Base-by-base conservation (phyloP, 345 rosid species). In the Ailanthus altissimus region DNA sequence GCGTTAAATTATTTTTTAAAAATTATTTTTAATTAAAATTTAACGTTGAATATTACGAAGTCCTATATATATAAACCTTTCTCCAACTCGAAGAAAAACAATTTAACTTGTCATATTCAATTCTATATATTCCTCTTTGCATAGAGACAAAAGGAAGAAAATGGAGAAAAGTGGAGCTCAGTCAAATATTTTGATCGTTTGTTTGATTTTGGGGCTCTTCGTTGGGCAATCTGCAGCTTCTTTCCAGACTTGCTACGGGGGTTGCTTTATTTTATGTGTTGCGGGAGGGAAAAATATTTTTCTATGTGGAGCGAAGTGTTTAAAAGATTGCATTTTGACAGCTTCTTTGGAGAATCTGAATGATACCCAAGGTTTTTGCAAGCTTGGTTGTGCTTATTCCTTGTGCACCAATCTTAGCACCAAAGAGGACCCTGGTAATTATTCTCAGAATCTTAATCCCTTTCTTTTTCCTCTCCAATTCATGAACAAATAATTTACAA, bases 341-440 rank as follows among this genome's bases (percentile, higher is more conserved):
- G 21, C 72, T 11, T 53, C 83, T 8, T n/a, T 38, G n/a, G n/a
- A 8, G 42, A 49, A 42, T 57, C 14, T 20, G n/a, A 36, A 72
- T 46, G 49, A 72, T 45, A 66, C 70, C 25, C 47, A 45, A 0
- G 64, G 62, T 61, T 83, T 75, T 81, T 83, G 88, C 76, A 83
- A 67, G 67, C 75, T 83, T 59, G 83, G 84, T 0, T 83, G 88
- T 47, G 84, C n/a, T n/a, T n/a, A n/a, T n/a, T n/a, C n/a, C n/a
- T n/a, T n/a, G n/a, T n/a, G n/a, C n/a, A n/a, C n/a, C 73, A 62
- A 70, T 26, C 21, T 85, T 63, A 83, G 81, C 80, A 60, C 83
- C 56, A 59, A 15, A 47, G 53, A 75, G 2, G 72, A 81, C 51
- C 81, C 85, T 5, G 75, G 88, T 79, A 70, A 18, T 15, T 12